phyloP scores from a whole-genome alignment of 2,329 filamentous ascomycete species.

The Colletotrichum tabaci region DNA sequence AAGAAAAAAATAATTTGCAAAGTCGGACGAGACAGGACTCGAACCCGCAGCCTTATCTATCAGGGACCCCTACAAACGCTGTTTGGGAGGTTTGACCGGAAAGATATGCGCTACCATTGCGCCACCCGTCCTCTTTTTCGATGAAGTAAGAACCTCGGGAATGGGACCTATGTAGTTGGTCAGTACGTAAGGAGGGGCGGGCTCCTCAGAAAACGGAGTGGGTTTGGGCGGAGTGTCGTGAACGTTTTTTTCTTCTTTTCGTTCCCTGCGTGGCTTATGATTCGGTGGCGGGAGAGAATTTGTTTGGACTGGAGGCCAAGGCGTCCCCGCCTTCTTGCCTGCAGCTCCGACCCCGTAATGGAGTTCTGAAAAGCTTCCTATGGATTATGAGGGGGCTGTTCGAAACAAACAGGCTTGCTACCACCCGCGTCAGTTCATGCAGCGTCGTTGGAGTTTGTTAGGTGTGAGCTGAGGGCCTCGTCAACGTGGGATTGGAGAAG shows the following conservation, averaged over 20 bases:
- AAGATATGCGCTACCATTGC: slow-evolving; percentile 6
- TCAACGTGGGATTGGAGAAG: too few relatives aligned
- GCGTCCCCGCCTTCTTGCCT: not conserved
- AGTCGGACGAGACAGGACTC: slow-evolving; percentile 3
- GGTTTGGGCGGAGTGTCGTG: not conserved
- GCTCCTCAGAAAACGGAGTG: not conserved
- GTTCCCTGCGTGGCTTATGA: not conserved
- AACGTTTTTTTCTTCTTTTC: not conserved
- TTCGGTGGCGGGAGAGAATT: not conserved
- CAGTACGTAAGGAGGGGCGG: too few relatives aligned
- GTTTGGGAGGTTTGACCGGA: not conserved
- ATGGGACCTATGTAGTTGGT: not conserved
- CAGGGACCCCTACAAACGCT: not conserved
- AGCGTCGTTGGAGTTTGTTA: too few relatives aligned
- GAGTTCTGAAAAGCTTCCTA: not conserved
- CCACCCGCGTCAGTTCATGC: too few relatives aligned
- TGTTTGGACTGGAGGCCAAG: not conserved
- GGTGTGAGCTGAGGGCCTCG: too few relatives aligned
- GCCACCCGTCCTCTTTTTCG: not conserved
- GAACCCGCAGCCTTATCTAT: slow-evolving; percentile 1
- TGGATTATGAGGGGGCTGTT: not conserved
- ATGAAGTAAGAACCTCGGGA: not conserved
- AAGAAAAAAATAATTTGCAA: not conserved
- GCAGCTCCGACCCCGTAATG: not conserved
- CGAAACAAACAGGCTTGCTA: too few relatives aligned